Base-by-base conservation (phyloP, 768 basidiomycete genomes). In the Suillus lakei region DNA sequence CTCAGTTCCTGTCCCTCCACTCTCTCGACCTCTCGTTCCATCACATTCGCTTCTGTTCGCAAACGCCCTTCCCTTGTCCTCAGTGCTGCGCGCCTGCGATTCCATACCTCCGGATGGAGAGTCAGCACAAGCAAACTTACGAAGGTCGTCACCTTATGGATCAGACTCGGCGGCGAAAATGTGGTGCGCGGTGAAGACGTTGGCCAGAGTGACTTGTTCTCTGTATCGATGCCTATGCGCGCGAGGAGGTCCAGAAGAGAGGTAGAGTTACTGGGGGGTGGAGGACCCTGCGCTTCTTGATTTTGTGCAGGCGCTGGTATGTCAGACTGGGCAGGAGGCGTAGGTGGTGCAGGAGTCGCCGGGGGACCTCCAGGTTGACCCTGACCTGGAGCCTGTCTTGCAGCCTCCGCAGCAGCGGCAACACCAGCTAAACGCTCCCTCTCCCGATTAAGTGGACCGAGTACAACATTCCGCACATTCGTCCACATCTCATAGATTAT, bases 401-500 rank as follows among this genome's bases (percentile, higher is more conserved):
- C 55, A 61, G 54, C 67, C n/a, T 53, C 70, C 18, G 68, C 74
- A 12, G 60, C 73, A 58, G 68, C 74, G 9, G 60, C 73, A 60
- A 73, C 71, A 16, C 67, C 66, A 32, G 66, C 67, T 60, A 69
- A 10, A 39, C 69, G 70, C 58, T 71, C 66, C 62, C 76, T 73
- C 55, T 76, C 79, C 65, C 80, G 82, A 39, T 76, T 73, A 56
- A 71, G 34, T 81, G 71, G 58, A 70, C 85, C 69, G 76, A 77
- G 68, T 26, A 84, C 67, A 48, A 80, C 77, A 38, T 76, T 82
- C 44, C 88, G 83, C 64, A 92, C 83, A 30, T 88, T 88, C 60
- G 84, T 85, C 90, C 90, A 91, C 39, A 90, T 86, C 74, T 93
- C 91, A 73, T 91, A 93, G 30, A 89, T 63, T 74, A 91, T 85